A percentile compares a stretch with the other conserved stretches of the same genome.
These are phyloP conservation scores for Starmerella cellae DNA, from an alignment of 805 yeast species.

Conservation along the genomic window DNA sequence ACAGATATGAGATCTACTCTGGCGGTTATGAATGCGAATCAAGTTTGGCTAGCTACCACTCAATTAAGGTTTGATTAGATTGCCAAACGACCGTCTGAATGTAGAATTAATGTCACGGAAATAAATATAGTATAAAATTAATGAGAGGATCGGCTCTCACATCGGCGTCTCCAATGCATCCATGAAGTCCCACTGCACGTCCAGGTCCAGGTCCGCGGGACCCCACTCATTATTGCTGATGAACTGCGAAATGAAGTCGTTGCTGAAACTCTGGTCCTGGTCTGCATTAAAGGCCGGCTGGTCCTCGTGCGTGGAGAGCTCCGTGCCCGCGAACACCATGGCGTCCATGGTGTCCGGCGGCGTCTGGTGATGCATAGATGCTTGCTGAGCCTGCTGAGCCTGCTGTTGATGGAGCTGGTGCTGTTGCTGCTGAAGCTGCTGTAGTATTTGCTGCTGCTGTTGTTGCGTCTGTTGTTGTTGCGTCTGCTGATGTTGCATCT, in stretches of 20 bases:
- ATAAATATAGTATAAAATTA: no score
- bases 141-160: no score
- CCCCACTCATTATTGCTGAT: slow-evolving; percentile 11
- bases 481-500: background rate
- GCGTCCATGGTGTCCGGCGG: background rate
- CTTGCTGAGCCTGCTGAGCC: background rate
- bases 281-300: background rate
- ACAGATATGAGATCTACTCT: no score
- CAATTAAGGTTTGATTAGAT: no score
- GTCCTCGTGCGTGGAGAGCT: background rate
- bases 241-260: slow-evolving; percentile 12
- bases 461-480: background rate
- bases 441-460: background rate
- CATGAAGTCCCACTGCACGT: slow-evolving; percentile 17
- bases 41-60: no score
- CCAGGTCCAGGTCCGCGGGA: slow-evolving; percentile 9
- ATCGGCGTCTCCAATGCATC: slow-evolving; percentile 9
- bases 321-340: no score
- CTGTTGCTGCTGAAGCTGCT: background rate
- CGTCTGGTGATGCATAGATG: no score
- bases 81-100: no score
- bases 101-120: no score
- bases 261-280: background rate
- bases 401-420: background rate
- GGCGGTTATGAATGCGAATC: no score